Conservation (phyloP, 192 early-diverging fungal species). For the Obelidium mucronatum region DNA sequence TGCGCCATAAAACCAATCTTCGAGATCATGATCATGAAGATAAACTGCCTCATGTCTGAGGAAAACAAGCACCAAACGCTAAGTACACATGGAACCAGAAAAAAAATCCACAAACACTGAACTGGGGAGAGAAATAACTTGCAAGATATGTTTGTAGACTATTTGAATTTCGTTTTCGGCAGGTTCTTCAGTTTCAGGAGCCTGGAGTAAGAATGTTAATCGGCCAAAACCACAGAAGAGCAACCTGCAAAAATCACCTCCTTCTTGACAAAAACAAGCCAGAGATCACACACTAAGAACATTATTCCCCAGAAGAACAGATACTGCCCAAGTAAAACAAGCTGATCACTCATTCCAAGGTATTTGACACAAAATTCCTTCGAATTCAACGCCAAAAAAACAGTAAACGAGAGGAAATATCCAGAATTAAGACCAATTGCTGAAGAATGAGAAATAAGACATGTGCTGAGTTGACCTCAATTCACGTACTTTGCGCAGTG, state of each 20-base stretch:
- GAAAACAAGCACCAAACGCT: background rate
- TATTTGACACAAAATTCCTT: constrained; percentile 94
- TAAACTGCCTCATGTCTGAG: constrained; percentile 84
- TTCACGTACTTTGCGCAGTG: constrained; percentile 76
- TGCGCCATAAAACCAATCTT: constrained; percentile 97
- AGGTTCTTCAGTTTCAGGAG: constrained; percentile 20
- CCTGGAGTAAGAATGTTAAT: constrained; percentile 17
- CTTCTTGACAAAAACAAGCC: constrained; percentile 78
- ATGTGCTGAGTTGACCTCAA: background rate
- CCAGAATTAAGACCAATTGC: constrained; percentile 94
- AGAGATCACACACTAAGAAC: constrained; percentile 88
- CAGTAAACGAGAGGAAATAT: constrained; percentile 95
- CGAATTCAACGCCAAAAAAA: constrained; percentile 96
- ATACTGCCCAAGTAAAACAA: constrained; percentile 85
- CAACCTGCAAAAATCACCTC: constrained; percentile 58
- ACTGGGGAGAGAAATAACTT: constrained; percentile 85
- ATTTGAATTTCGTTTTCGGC: constrained; percentile 40
- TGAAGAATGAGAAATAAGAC: background rate
- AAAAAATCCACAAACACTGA: constrained; percentile 36
- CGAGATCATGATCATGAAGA: constrained; percentile 78
- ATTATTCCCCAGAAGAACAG: constrained; percentile 93
- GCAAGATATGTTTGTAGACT: constrained; percentile 89
- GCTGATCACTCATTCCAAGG: constrained; percentile 72
- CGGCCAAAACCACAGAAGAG: constrained; percentile 7
- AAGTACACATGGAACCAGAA: no score